Evolutionary conservation across 768 basidiomycete species (phyloP), one percentile per base, ranked within the genome.

Genomic region (Leccinum broughii): DNA sequence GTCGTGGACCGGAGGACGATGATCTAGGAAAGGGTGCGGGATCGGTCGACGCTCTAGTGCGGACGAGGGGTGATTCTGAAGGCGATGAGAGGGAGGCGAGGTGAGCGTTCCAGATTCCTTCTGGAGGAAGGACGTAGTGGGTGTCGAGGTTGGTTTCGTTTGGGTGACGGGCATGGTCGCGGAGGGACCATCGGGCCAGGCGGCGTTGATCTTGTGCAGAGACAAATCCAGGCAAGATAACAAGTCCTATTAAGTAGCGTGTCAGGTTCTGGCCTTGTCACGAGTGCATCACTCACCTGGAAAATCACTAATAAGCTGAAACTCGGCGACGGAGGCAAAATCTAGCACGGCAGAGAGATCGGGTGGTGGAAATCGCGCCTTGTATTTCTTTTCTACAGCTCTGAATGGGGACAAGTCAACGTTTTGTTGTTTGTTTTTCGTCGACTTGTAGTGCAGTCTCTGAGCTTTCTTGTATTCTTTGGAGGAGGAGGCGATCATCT

Each of bases 61-160:
- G 85, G 20, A 73, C 35, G 41, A 60, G 56, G 1, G 86, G 82
- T 0, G 59, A 8, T 28, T 80, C 75, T 22, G 88, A 69, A 6
- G 6, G 13, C 14, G 74, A 52, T 22, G 79, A 76, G 24, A 72
- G 59, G 41, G 69, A 59, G 24, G 30, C 54, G 20, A 86, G 64
- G 71, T 78, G 81, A 2, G 83, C 74, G 46, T 85, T 83, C 94
- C 96, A 99, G 24, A 98, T 73, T 13, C 95, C 92, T 11, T 84
- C 77, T 17, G 72, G 54, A 0, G 96, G 95, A 7, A 97, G 78
- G 48, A 77, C 51, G 67, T 96, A 97, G 72, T 98, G 96, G 0
- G 86, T 83, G 58, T 95, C 90, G 22, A 98, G 86, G 65, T 94
- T 96, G 0, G 93, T 95, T 57, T 90, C 88, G 70, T 97, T 97